Percentiles rank a stretch among this genome's conserved stretches.
Conservation (phyloP, 805 yeast species). For the Kodamaea leandrae region DNA sequence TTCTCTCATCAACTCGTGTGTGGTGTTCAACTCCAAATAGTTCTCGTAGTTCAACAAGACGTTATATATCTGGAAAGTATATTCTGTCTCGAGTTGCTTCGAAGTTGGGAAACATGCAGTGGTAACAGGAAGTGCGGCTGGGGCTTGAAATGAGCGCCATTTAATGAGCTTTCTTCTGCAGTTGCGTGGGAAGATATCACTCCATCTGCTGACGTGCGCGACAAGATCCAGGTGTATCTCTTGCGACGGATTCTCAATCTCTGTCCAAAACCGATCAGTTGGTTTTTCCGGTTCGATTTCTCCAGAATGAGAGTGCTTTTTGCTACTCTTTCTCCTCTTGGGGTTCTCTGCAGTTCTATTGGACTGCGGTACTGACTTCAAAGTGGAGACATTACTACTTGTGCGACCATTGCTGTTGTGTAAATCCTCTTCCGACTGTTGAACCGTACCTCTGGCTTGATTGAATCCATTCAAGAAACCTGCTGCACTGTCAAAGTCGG, state of each 20-base stretch:
- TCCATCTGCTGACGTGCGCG: constrained; percentile 82
- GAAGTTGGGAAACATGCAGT: constrained; percentile 74
- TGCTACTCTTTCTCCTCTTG: neutral
- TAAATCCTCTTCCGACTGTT: too few species aligned
- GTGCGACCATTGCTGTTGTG: too few species aligned
- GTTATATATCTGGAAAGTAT: constrained; percentile 80
- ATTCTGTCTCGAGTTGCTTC: constrained; percentile 66
- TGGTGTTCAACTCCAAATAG: constrained; percentile 47
- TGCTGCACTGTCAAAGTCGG: neutral
- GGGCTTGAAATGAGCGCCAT: constrained; percentile 92
- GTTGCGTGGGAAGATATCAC: constrained; percentile 77
- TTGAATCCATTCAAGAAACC: neutral
- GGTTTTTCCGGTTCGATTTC: constrained; percentile 4
- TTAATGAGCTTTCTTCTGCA: constrained; percentile 68
- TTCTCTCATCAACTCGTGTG: constrained; percentile 66
- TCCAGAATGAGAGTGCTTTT: neutral
- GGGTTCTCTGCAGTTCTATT: too few species aligned
- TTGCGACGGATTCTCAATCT: constrained; percentile 66
- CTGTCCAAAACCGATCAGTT: constrained; percentile 29
- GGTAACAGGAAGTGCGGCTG: constrained; percentile 86
- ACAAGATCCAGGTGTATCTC: constrained; percentile 55
- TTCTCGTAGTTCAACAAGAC: constrained; percentile 65
- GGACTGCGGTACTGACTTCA: neutral
- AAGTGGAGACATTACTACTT: neutral
- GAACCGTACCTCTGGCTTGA: neutral